A percentile compares a stretch with the other conserved stretches of the same genome.
Conservation (phyloP, 192 early-diverging fungal genomes). For the Coemansia sp. region DNA sequence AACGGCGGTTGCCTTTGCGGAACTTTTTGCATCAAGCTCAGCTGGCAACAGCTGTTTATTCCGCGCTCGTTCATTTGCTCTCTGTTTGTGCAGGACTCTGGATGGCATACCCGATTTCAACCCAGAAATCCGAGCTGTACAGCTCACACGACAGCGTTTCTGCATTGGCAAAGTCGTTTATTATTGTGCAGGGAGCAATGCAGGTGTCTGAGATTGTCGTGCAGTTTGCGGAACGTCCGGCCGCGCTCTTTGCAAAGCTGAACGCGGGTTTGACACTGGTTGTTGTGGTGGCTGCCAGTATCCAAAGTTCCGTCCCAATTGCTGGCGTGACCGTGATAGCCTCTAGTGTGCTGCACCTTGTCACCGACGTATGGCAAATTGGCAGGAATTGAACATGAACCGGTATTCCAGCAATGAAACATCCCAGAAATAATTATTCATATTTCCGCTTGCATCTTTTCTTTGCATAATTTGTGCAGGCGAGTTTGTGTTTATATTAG, state of each 20-base stretch:
- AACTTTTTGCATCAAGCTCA: conserved; percentile 7
- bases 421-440: not conserved
- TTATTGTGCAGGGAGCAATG: conserved; percentile 14
- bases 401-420: not conserved
- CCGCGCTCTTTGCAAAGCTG: not conserved
- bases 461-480: not conserved
- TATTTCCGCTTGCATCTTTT: not conserved
- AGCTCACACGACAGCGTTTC: not conserved
- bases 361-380: not conserved
- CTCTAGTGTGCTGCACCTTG: not conserved
- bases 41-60: conserved; percentile 1
- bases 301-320: not conserved
- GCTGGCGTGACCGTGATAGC: conserved; percentile 3
- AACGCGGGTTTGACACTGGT: not conserved
- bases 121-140: not conserved
- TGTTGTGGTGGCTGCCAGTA: not conserved
- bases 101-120: not conserved
- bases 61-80: not conserved
- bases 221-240: conserved; percentile 5
- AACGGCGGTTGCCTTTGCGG: not conserved
- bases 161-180: conserved; percentile 5
- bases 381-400: not conserved
- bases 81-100: conserved; percentile 3
- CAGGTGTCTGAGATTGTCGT: conserved; percentile 8
- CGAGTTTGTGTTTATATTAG: too few relatives aligned